These are phyloP conservation scores for Isoetes taiwanensis DNA, from an alignment of 75 land plant species.

Conservation along the genomic window DNA sequence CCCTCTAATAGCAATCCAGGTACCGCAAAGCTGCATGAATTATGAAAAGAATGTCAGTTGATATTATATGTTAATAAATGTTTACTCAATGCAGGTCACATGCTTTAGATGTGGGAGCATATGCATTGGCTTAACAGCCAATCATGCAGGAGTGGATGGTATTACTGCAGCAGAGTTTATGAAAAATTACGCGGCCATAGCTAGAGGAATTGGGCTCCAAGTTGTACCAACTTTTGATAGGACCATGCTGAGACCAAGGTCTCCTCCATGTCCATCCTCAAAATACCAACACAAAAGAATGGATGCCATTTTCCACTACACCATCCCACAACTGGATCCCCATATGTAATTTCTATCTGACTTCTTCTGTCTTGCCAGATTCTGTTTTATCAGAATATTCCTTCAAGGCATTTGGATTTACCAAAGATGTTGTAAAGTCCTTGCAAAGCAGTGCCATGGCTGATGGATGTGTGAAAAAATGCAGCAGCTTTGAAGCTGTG, in stretches of 20 bases:
- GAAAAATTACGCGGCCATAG: slow-evolving; percentile 27
- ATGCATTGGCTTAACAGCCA: slow-evolving; percentile 22
- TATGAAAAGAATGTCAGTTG: too few species aligned
- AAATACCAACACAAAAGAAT: slow-evolving; percentile 34
- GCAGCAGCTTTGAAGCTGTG: slow-evolving; percentile 55
- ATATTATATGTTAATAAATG: too few species aligned
- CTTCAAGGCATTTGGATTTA: too few species aligned
- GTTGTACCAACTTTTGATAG: slow-evolving; percentile 28
- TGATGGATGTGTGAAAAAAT: slow-evolving; percentile 13
- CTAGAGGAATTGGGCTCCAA: slow-evolving; percentile 23
- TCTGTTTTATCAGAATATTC: too few species aligned
- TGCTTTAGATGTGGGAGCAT: slow-evolving; percentile 33
- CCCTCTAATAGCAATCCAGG: too few species aligned
- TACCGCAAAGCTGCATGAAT: too few species aligned
- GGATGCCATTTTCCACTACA: slow-evolving; percentile 1
- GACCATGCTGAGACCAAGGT: slow-evolving; percentile 26
- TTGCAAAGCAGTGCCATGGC: slow-evolving; percentile 18
- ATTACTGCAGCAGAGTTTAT: slow-evolving; percentile 13
- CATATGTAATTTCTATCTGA: slow-evolving; percentile 1
- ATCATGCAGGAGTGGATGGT: slow-evolving; percentile 28
- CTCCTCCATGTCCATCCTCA: slow-evolving; percentile 30
- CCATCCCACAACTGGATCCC: not conserved
- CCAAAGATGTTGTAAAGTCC: too few species aligned
- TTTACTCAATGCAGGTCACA: too few species aligned
- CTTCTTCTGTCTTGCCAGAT: slow-evolving; percentile 24